These are phyloP conservation scores for Pleurotus salmoneostramineus DNA, from an alignment of 768 basidiomycete genomes.

Conservation along the genomic window DNA sequence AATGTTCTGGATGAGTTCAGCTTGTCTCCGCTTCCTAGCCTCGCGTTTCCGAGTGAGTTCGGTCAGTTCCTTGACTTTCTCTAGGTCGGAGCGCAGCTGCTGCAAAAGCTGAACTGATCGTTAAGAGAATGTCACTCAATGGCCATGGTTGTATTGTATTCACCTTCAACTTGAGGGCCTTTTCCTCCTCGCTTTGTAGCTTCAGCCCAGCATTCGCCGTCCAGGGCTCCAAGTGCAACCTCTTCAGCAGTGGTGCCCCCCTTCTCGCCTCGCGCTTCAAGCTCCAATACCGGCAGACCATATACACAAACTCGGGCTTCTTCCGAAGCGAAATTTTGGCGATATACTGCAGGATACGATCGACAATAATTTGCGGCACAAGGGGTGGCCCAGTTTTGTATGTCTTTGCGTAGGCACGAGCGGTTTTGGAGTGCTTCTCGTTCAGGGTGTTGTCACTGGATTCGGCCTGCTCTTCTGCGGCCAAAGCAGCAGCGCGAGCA, in stretches of 20 bases:
- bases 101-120: slow-evolving; percentile 40
- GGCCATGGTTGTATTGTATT: slow-evolving; percentile 15
- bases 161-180: slow-evolving; percentile 77
- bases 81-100: slow-evolving; percentile 73
- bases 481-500: slow-evolving; percentile 49
- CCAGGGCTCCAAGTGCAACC: slow-evolving; percentile 97
- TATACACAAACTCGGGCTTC: slow-evolving; percentile 70
- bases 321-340: slow-evolving; percentile 66
- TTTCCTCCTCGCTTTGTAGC: slow-evolving; percentile 78
- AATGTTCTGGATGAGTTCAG: slow-evolving; percentile 62
- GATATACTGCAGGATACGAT: slow-evolving; percentile 74
- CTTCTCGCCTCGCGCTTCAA: slow-evolving; percentile 90
- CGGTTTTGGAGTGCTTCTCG: slow-evolving; percentile 61
- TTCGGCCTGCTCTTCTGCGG: slow-evolving; percentile 42
- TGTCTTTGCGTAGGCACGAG: slow-evolving; percentile 87
- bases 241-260: slow-evolving; percentile 90
- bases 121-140: slow-evolving; percentile 1
- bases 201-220: slow-evolving; percentile 69
- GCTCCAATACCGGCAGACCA: slow-evolving; percentile 94
- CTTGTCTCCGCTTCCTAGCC: slow-evolving; percentile 68
- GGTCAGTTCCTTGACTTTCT: slow-evolving; percentile 61
- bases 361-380: slow-evolving; percentile 82
- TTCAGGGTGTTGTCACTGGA: slow-evolving; percentile 33
- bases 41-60: slow-evolving; percentile 76
- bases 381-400: slow-evolving; percentile 93